Base-by-base conservation (phyloP, 2,329 filamentous ascomycete species). In the Fusarium pseudoanthophilum region DNA sequence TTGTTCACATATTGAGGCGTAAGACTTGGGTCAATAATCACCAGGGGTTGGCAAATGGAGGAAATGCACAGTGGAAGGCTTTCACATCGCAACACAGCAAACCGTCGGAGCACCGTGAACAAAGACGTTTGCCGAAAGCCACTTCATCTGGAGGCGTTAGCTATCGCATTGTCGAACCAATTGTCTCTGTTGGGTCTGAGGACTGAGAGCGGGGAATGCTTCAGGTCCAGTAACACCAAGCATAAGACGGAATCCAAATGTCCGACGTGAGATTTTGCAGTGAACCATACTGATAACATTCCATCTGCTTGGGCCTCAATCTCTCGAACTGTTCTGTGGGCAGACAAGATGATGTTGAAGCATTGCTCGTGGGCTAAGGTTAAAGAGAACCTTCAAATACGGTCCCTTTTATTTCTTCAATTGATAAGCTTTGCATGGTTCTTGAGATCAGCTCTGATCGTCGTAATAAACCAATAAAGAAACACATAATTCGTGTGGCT, bases 71-170 rank as follows among this genome's bases (percentile, higher is more conserved):
- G 40, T 51, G 42, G 14, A 39, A 32, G n/a, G 14, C 14, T 26
- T 57, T 73, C 71, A 72, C 71, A 55, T 24, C 28, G 28, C 7
- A 51, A 24, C 32, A 24, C 24, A 53, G 36, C 6, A 56, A 32
- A 67, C 42, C 14, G 24, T 32, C 24, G 48, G 59, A 46, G 34
- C n/a, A 67, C 36, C 65, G 72, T 74, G 71, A 74, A 74, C 20
- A 45, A 51, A 51, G 51, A 28, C 40, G 46, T 49, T 36, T 28
- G 45, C 37, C 11, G 36, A 30, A 74, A 72, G 71, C 71, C 72
- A 74, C 67, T 34, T 52, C 37, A 40, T 32, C 53, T 36, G 21
- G 42, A 51, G 71, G 71, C 60, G 64, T 48, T 52, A 26, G 13
- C 53, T 60, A 58, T 42, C n/a, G 39, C n/a, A 46, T 51, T 30